Evolutionary conservation across 2,329 filamentous ascomycete genomes (phyloP).

Genomic region (Pseudocercospora musae): DNA sequence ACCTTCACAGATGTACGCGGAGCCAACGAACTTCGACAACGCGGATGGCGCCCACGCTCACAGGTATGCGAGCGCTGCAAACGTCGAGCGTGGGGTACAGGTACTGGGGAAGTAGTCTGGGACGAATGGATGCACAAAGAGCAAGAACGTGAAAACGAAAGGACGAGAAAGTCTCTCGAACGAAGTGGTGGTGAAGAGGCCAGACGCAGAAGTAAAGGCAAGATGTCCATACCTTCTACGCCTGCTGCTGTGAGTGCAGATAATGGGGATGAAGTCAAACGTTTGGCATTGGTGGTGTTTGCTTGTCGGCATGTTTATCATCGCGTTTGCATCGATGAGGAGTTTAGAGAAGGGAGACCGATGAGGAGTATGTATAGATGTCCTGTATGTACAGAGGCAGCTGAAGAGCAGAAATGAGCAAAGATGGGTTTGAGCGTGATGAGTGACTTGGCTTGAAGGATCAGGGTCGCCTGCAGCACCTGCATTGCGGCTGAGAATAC

Average conservation of each 20-base stretch:
- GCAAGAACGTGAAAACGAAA: slow-evolving; percentile 43
- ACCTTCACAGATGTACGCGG: slow-evolving; percentile 79
- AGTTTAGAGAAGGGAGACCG: slow-evolving; percentile 22
- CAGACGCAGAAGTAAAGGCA: slow-evolving; percentile 54
- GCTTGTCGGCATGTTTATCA: slow-evolving; percentile 71
- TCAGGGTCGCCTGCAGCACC: background rate
- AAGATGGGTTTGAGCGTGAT: background rate
- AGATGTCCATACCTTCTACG: slow-evolving; percentile 41
- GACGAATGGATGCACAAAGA: slow-evolving; percentile 71
- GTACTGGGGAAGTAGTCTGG: slow-evolving; percentile 72
- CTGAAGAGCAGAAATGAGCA: background rate
- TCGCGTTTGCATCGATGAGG: slow-evolving; percentile 61
- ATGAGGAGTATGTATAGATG: slow-evolving; percentile 31
- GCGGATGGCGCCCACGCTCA: slow-evolving; percentile 83
- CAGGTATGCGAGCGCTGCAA: slow-evolving; percentile 87
- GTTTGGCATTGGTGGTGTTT: slow-evolving; percentile 58
- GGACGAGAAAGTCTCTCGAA: slow-evolving; percentile 41
- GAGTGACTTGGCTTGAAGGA: background rate
- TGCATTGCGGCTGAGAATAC: background rate
- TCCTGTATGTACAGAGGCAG: slow-evolving; percentile 32
- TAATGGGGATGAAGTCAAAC: slow-evolving; percentile 43
- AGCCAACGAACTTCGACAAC: slow-evolving; percentile 70
- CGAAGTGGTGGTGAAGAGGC: slow-evolving; percentile 36
- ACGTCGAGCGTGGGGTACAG: slow-evolving; percentile 81
- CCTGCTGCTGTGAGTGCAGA: slow-evolving; percentile 36